Evolutionary conservation across 805 yeast species (phyloP).

Genomic region (Debaryomyces maramus): DNA sequence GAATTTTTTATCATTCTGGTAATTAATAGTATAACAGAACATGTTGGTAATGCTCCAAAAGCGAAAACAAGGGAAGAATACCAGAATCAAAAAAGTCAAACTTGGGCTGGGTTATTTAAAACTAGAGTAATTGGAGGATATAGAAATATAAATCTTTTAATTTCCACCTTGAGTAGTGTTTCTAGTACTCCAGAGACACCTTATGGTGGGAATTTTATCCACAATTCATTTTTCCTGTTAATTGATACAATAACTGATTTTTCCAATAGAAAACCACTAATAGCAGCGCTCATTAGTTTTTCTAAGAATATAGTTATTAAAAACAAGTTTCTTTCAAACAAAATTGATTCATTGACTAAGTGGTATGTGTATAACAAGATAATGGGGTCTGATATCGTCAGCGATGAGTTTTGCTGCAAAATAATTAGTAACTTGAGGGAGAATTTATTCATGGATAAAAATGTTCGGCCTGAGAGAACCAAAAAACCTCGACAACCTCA

Average conservation of each 20-base stretch:
- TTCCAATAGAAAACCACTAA: conserved; percentile 12
- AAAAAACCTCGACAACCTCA: neutral
- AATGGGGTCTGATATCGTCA: conserved; percentile 3
- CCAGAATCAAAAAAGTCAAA: no score
- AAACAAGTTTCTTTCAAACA: conserved; percentile 1
- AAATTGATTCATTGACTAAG: conserved; percentile 2
- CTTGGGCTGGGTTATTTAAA: no score
- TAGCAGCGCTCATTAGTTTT: conserved; percentile 7
- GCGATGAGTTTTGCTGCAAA: conserved; percentile 4
- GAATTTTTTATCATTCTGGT: no score
- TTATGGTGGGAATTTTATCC: conserved; percentile 1
- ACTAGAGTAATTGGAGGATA: no score
- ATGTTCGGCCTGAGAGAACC: neutral
- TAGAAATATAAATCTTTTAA: neutral
- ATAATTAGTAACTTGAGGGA: conserved; percentile 7
- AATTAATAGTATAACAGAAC: no score
- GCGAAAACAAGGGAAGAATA: no score
- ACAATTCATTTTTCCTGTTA: conserved; percentile 11
- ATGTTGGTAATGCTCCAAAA: no score
- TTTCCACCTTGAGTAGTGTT: neutral
- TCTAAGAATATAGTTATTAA: conserved; percentile 4
- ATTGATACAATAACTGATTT: conserved; percentile 11
- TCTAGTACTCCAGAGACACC: neutral
- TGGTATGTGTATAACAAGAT: neutral
- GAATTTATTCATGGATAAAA: conserved; percentile 2